Evolutionary conservation across 2,329 filamentous ascomycete species (phyloP), one percentile per base, ranked within the genome.

Genomic region (Orbilia brochopaga): DNA sequence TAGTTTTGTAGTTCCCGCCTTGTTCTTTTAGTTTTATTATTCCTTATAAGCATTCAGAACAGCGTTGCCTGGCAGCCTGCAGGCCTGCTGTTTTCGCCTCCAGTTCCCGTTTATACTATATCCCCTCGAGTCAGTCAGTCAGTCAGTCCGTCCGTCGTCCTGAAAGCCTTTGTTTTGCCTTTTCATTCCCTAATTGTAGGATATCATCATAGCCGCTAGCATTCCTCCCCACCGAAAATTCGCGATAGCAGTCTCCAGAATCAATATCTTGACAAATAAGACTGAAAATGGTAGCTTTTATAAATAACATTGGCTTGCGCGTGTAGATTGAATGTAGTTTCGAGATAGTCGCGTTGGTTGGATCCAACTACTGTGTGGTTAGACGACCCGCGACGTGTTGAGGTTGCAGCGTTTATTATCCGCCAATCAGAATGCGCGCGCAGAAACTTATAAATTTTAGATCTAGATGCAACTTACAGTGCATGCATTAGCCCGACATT

Each of bases 61-160:
- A 79, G 78, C 37, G 37, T 32, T 32, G 27, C 27, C 27, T 32
- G 3, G 27, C 27, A 32, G 27, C 27, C 27, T 32, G 27, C 27
- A 32, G 27, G 27, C 27, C 78, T 75, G 77, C 78, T 78, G 78
- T 73, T 75, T 76, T 76, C 69, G 74, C 75, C 75, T 78, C 78
- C 74, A 75, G 77, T 74, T 74, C 74, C 70, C 73, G 69, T 42
- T 42, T 42, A 42, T 42, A 42, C 37, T 75, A 73, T 62, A 74
- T 70, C 79, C 76, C 77, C 81, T 76, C 80, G 80, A 76, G 81
- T 80, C 65, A 64, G 59, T 17, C 64, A 32, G 27, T 32, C 27
- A 32, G 27, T 32, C 27, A 3, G 27, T 32, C 44, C 56, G 59
- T 23, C 66, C 59, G n/a, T n/a, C n/a, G n/a, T n/a, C 53, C 74